Evolutionary conservation across 495 filamentous ascomycete species (phyloP).

Genomic region (Bacidia rubella): DNA sequence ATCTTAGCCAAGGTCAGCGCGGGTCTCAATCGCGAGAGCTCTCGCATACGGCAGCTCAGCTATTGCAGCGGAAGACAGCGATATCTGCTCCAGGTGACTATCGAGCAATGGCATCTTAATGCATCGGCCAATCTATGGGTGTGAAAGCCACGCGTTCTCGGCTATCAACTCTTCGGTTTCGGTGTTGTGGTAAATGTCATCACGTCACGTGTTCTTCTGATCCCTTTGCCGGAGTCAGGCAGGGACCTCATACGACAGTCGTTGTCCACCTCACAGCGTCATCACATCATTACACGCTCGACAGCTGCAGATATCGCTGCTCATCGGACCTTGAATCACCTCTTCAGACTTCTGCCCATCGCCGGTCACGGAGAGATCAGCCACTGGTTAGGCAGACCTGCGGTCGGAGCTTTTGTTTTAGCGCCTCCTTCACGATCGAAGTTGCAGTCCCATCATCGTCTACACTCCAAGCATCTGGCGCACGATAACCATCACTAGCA

Average conservation of each 20-base stretch:
- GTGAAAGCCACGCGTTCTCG: slow-evolving; percentile 3
- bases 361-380: background rate
- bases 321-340: background rate
- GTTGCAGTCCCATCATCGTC: background rate
- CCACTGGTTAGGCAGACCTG: background rate
- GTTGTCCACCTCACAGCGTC: background rate
- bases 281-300: background rate
- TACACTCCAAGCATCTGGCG: background rate
- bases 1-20: slow-evolving; percentile 35
- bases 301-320: background rate
- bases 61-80: slow-evolving; percentile 68
- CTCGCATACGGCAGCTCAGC: slow-evolving; percentile 62
- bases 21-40: slow-evolving; percentile 1
- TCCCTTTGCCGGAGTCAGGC: slow-evolving; percentile 1
- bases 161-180: background rate
- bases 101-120: slow-evolving; percentile 59
- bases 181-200: background rate
- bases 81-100: slow-evolving; percentile 82
- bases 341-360: background rate
- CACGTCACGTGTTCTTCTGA: background rate
- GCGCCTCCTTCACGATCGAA: background rate
- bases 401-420: background rate
- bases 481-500: no score
- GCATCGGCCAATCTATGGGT: no score
- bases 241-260: slow-evolving; percentile 3